Conservation (phyloP, 2,329 filamentous ascomycete species). For the Coniochaeta pulveracea region DNA sequence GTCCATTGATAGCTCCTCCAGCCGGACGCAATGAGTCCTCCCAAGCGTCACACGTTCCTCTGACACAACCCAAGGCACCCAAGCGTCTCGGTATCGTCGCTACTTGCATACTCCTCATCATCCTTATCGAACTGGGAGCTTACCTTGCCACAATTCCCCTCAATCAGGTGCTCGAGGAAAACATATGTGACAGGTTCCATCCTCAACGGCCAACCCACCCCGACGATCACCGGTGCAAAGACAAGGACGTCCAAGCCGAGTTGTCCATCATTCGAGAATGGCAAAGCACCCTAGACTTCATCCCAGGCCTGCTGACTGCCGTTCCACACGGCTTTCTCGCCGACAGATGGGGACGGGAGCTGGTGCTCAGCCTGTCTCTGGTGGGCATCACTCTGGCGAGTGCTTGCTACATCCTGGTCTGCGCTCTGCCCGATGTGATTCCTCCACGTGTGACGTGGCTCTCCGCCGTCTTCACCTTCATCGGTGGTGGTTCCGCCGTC, state of each 20-base stretch:
- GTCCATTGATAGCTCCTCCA: background rate
- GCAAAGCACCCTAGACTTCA: background rate
- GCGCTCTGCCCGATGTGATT: background rate
- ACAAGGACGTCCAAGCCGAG: background rate
- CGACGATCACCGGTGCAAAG: background rate
- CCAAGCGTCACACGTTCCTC: background rate
- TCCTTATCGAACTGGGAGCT: background rate
- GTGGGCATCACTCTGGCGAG: background rate
- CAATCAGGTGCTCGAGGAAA: background rate
- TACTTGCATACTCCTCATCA: background rate
- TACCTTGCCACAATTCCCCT: background rate
- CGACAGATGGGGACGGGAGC: background rate
- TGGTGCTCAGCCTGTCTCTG: background rate
- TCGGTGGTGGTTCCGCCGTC: background rate
- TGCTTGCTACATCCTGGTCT: background rate
- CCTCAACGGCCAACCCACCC: background rate
- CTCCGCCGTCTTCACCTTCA: background rate
- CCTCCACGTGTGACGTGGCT: background rate
- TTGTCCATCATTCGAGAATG: background rate
- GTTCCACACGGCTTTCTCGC: background rate
- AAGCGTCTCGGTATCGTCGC: background rate
- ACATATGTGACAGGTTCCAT: background rate
- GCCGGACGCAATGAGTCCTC: no score
- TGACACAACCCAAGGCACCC: background rate
- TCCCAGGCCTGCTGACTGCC: background rate